Percentiles rank a stretch among this genome's conserved stretches.
Evolutionary conservation across 2,329 filamentous ascomycete genomes (phyloP).

Genomic region (Capronia coronata): DNA sequence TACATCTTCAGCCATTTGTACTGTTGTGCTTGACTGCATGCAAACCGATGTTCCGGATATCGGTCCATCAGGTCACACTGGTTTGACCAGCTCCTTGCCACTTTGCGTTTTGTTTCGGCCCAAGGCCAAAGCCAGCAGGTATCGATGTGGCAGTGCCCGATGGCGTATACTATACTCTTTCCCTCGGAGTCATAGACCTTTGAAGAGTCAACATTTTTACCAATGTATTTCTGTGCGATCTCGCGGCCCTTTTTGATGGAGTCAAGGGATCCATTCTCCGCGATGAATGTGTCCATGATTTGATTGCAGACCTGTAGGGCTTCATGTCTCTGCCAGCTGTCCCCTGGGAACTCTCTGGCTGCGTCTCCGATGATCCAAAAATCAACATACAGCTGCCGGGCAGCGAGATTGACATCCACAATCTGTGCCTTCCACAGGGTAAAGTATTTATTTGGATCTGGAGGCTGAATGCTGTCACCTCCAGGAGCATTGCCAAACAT

Average conservation of each 20-base stretch:
- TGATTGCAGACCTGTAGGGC: slow-evolving; percentile 76
- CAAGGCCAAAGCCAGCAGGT: slow-evolving; percentile 98
- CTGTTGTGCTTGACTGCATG: slow-evolving; percentile 89
- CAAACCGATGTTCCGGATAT: slow-evolving; percentile 89
- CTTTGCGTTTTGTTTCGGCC: slow-evolving; percentile 94
- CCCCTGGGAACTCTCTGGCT: slow-evolving; percentile 78
- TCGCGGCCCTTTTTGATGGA: slow-evolving; percentile 73
- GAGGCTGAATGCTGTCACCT: slow-evolving; percentile 82
- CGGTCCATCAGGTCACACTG: slow-evolving; percentile 93
- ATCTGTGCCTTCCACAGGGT: slow-evolving; percentile 72
- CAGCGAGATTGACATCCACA: slow-evolving; percentile 79
- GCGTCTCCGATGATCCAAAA: slow-evolving; percentile 95
- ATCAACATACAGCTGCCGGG: slow-evolving; percentile 76
- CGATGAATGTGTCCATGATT: slow-evolving; percentile 85
- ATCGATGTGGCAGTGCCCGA: slow-evolving; percentile 97
- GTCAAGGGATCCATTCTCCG: slow-evolving; percentile 63
- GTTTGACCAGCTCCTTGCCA: slow-evolving; percentile 91
- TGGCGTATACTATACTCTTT: slow-evolving; percentile 72
- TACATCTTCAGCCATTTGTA: slow-evolving; percentile 93
- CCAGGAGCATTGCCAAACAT: slow-evolving; percentile 93
- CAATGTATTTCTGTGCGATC: slow-evolving; percentile 77
- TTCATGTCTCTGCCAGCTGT: slow-evolving; percentile 83
- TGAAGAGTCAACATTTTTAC: slow-evolving; percentile 70
- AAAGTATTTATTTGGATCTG: slow-evolving; percentile 76
- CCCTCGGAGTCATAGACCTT: slow-evolving; percentile 75